Evolutionary conservation across 768 basidiomycete genomes (phyloP), one percentile per base, ranked within the genome.

Genomic region (Collybiopsis luxurians): DNA sequence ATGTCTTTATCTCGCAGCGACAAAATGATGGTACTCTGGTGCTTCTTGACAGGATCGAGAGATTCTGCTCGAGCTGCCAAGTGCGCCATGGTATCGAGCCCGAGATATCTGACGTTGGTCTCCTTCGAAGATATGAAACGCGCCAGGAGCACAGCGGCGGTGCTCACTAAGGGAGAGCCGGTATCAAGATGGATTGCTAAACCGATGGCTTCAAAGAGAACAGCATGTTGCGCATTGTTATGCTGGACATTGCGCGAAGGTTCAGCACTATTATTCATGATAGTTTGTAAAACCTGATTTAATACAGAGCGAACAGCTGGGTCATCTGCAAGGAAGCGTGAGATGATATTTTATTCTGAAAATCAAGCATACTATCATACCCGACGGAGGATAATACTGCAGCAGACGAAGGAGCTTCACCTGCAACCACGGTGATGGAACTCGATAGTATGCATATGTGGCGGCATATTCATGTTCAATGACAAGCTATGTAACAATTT

Each of bases 51-150:
- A 9, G 92, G 86, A 13, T 89, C 89, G 28, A 99, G 79, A 9
- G 92, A 91, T 59, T 96, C 95, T 42, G 92, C 89, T 45, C 93
- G 86, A 7, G 95, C 95, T 4, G 97, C 97, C 17, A 99, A 85
- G 75, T 98, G 96, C 2, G 97, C 95, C 90, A 99, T 94, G 44
- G 94, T 96, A 70, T 99, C 96, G 53, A 99, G 79, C 23, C 97
- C 95, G 43, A 99, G 85, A 74, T 99, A 99, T 55, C 97, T 82
- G 44, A 98, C 95, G 66, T 99, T 99, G 36, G 97, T 99, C 72
- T 99, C 97, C 71, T 96, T 98, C 19, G 95, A 95, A 54, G 92
- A 89, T 63, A 99, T 98, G 71, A 98, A 99, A 1, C 92, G 86
- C 40, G 96, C 96, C 21, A 99, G 84, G 21, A 98, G 82, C 50